Conservation (phyloP, 2,329 filamentous ascomycete species). For the Colletotrichum theobromicola region DNA sequence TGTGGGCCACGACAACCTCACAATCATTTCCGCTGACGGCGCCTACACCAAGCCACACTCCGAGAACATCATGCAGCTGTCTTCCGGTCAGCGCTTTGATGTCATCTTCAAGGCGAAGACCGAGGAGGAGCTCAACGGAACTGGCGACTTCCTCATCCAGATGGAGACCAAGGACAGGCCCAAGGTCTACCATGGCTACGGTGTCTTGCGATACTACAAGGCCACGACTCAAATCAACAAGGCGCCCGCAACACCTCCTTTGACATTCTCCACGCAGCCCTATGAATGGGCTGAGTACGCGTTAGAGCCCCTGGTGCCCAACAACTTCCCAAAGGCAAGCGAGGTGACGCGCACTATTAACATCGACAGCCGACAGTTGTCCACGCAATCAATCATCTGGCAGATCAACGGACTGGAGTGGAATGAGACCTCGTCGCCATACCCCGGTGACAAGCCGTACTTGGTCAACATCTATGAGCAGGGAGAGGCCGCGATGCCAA, state of each 20-base stretch:
- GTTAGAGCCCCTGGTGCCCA: slow-evolving; percentile 38
- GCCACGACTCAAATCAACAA: slow-evolving; percentile 2
- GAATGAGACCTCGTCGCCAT: slow-evolving; percentile 36
- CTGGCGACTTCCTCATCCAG: slow-evolving; percentile 49
- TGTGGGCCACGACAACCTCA: slow-evolving; percentile 59
- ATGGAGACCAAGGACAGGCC: slow-evolving; percentile 57
- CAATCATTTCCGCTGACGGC: slow-evolving; percentile 66
- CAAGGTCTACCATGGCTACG: slow-evolving; percentile 49
- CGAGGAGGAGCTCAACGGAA: slow-evolving; percentile 40
- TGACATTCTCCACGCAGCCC: slow-evolving; percentile 38
- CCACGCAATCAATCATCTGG: not conserved
- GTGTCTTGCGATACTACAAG: slow-evolving; percentile 47
- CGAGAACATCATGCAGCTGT: slow-evolving; percentile 58
- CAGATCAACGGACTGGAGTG: slow-evolving; percentile 48
- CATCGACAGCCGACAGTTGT: slow-evolving; percentile 36
- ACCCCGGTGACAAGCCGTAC: slow-evolving; percentile 40
- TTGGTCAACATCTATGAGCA: slow-evolving; percentile 57
- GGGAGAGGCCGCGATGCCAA: slow-evolving; percentile 48
- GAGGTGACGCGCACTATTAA: slow-evolving; percentile 56
- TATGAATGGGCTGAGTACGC: slow-evolving; percentile 51
- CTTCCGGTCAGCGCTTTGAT: slow-evolving; percentile 65
- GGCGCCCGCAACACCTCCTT: slow-evolving; percentile 18
- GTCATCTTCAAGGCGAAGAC: slow-evolving; percentile 59
- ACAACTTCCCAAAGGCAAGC: slow-evolving; percentile 41
- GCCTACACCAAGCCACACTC: slow-evolving; percentile 54